Evolutionary conservation across 768 basidiomycete species (phyloP).

Genomic region (Leccinum imitatum): DNA sequence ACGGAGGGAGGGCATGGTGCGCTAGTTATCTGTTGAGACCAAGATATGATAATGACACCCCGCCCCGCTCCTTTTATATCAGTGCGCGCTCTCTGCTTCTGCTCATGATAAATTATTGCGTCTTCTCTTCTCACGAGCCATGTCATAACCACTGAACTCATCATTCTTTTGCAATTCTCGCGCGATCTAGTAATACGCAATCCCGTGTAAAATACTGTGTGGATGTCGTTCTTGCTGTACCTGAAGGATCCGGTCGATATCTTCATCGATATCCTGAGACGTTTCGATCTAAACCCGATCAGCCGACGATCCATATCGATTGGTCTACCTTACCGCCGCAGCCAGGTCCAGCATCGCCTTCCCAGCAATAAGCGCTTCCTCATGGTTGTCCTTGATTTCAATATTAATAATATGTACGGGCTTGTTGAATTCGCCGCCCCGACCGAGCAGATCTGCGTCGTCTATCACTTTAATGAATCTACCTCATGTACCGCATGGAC

Average conservation of each 20-base stretch:
- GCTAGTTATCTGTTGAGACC: slow-evolving; percentile 6
- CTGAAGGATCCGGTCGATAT: slow-evolving; percentile 84
- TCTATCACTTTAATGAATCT: slow-evolving; percentile 12
- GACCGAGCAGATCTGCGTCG: slow-evolving; percentile 69
- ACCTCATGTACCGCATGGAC: slow-evolving; percentile 25
- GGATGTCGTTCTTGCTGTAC: slow-evolving; percentile 87
- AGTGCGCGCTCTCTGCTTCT: neutral
- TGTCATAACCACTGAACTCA: slow-evolving; percentile 2
- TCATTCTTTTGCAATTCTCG: slow-evolving; percentile 15
- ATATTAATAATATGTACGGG: slow-evolving; percentile 97
- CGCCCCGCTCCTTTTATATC: slow-evolving; percentile 6
- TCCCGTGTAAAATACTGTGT: slow-evolving; percentile 86
- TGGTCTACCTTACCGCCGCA: slow-evolving; percentile 62
- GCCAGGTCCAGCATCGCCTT: slow-evolving; percentile 93
- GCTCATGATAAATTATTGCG: slow-evolving; percentile 45
- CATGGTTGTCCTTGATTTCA: slow-evolving; percentile 99
- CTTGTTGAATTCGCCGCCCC: slow-evolving; percentile 90
- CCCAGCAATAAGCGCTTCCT: slow-evolving; percentile 95
- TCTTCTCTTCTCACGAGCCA: slow-evolving; percentile 61
- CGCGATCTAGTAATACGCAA: slow-evolving; percentile 76
- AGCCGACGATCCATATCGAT: slow-evolving; percentile 7
- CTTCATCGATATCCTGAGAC: slow-evolving; percentile 84
- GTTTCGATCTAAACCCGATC: slow-evolving; percentile 68
- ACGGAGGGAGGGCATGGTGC: slow-evolving; percentile 54
- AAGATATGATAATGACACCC: slow-evolving; percentile 7